Percentiles rank a stretch among this genome's conserved stretches.
Evolutionary conservation across 768 basidiomycete genomes (phyloP).

Genomic region (Lactarius pseudohatsudake): DNA sequence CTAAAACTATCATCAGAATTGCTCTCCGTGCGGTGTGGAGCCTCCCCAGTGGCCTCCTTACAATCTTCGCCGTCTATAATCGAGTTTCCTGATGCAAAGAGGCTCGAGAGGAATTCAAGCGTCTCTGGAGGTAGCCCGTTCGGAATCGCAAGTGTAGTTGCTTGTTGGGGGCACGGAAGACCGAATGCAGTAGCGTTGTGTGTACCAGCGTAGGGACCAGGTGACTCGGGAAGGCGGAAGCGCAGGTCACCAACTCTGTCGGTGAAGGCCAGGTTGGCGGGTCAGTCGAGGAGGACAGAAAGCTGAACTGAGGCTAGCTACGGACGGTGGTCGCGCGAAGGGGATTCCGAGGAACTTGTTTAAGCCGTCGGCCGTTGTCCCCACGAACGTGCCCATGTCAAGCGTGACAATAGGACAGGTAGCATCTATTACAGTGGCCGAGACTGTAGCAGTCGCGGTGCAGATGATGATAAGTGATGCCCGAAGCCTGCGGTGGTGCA

Average conservation of each 20-base stretch:
- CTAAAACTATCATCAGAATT: neutral
- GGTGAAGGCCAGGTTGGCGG: neutral
- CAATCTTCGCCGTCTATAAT: neutral
- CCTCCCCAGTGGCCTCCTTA: neutral
- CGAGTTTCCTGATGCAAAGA: neutral
- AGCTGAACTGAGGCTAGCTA: slow-evolving; percentile 28
- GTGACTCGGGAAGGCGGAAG: neutral
- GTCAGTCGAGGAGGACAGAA: neutral
- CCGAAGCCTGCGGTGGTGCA: neutral
- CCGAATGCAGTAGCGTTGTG: neutral
- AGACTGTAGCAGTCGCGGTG: neutral
- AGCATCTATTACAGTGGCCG: neutral
- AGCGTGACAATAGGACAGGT: neutral
- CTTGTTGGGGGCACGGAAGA: neutral
- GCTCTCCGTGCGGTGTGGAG: neutral
- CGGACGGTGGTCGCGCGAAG: neutral
- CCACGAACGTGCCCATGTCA: neutral
- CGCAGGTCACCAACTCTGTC: neutral
- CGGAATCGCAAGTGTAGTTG: neutral
- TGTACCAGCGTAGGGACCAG: neutral
- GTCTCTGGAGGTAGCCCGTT: neutral
- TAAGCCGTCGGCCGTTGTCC: neutral
- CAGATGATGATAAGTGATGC: neutral
- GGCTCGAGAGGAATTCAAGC: neutral
- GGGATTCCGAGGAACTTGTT: neutral